A percentile compares a stretch with the other conserved stretches of the same genome.
phyloP scores from a whole-genome alignment of 306 rosid species.

The Quercus gilva region DNA sequence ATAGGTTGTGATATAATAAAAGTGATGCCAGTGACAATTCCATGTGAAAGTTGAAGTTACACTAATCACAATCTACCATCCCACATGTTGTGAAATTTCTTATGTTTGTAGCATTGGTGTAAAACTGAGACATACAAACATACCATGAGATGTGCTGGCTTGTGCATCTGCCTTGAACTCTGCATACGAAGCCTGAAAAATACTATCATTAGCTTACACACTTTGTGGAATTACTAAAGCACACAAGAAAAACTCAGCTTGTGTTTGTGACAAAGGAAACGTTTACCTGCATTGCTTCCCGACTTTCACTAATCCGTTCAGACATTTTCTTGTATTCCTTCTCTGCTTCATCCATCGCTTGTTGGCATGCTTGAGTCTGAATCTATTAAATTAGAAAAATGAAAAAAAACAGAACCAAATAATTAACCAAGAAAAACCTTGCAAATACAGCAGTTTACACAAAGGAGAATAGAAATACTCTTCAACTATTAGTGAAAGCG shows the following conservation, averaged over 20 bases:
- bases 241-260: background rate
- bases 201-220: constrained; percentile 6
- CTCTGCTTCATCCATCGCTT: constrained; percentile 68
- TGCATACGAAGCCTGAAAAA: constrained; percentile 66
- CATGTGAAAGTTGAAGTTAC: no score
- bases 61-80: no score
- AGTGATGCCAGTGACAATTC: no score
- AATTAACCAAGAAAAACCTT: background rate
- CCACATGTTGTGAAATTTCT: no score
- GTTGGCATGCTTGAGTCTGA: constrained; percentile 75
- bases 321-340: constrained; percentile 69
- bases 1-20: no score
- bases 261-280: background rate
- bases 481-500: no score
- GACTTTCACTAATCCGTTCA: constrained; percentile 59
- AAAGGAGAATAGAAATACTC: no score
- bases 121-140: background rate
- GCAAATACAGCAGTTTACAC: no score
- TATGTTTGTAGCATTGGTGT: no score
- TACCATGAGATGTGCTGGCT: constrained; percentile 72
- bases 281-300: constrained; percentile 74
- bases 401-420: background rate
- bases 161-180: constrained; percentile 76
- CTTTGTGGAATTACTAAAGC: constrained; percentile 1
- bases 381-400: constrained; percentile 34